Evolutionary conservation across 495 filamentous ascomycete species (phyloP).

Genomic region (Aspergillus ellipticus): DNA sequence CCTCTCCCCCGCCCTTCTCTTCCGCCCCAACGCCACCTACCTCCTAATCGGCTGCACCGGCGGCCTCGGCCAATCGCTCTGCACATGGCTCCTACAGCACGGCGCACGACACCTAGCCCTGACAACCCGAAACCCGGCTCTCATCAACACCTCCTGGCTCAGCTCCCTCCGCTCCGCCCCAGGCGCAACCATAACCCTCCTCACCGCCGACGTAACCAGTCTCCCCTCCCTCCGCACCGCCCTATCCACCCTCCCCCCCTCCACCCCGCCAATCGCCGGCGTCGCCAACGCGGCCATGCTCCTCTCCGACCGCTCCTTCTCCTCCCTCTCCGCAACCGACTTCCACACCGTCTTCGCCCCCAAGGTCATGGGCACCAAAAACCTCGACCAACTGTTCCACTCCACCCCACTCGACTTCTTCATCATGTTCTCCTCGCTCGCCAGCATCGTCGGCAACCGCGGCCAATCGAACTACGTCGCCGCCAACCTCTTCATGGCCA

Average conservation of each 20-base stretch:
- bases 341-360: constrained; percentile 5
- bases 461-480: constrained; percentile 60
- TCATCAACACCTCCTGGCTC: too few species aligned
- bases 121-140: too few species aligned
- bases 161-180: too few species aligned
- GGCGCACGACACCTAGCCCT: too few species aligned
- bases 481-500: constrained; percentile 49
- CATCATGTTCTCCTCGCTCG: constrained; percentile 53
- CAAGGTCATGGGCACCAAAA: constrained; percentile 11
- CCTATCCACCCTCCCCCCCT: not conserved
- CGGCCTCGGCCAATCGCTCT: not conserved
- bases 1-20: not conserved
- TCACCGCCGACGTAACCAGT: not conserved
- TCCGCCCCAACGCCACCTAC: not conserved
- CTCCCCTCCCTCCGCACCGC: not conserved
- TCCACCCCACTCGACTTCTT: constrained; percentile 44
- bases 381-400: constrained; percentile 8
- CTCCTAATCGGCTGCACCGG: constrained; percentile 6
- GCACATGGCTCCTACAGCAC: too few species aligned
- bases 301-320: constrained; percentile 16
- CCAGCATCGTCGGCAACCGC: constrained; percentile 47
- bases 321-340: constrained; percentile 5
- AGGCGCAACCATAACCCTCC: too few species aligned
- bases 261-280: constrained; percentile 45
- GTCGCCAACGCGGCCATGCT: constrained; percentile 42